Evolutionary conservation across 2,329 filamentous ascomycete genomes (phyloP).

Genomic region (Cryoendolithus antarcticus): DNA sequence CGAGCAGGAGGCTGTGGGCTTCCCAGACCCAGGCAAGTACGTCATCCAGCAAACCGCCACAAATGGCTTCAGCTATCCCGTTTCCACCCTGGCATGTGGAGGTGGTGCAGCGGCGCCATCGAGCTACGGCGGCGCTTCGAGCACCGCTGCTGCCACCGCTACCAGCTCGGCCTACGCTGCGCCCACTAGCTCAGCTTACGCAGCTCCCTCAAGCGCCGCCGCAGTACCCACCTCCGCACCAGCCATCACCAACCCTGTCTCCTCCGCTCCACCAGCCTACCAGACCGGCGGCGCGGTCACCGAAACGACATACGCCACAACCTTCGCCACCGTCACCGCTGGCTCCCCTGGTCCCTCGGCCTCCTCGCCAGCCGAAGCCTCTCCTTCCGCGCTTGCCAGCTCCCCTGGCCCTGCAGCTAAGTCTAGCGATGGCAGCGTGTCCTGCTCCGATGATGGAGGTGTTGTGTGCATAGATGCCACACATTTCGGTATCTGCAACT

Average conservation of each 20-base stretch:
- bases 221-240: constrained; percentile 1
- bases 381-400: constrained; percentile 1
- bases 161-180: too few species aligned
- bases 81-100: too few species aligned
- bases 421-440: constrained; percentile 10
- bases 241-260: too few species aligned
- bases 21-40: constrained; percentile 53
- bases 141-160: too few species aligned
- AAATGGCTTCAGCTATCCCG: constrained; percentile 10
- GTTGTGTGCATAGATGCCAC: constrained; percentile 32
- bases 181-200: constrained; percentile 1
- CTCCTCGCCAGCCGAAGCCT: background rate
- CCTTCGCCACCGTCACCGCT: constrained; percentile 6
- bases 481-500: constrained; percentile 34
- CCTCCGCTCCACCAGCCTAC: too few species aligned
- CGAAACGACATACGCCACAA: constrained; percentile 19
- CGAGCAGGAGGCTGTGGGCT: constrained; percentile 57
- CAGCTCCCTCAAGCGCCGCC: constrained; percentile 6
- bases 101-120: too few species aligned
- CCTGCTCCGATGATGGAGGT: constrained; percentile 29
- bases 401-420: constrained; percentile 1
- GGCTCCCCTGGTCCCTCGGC: constrained; percentile 9
- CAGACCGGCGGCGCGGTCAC: constrained; percentile 11
- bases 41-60: constrained; percentile 31
- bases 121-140: too few species aligned